Percentiles rank a stretch among this genome's conserved stretches.
Conservation (phyloP, 352 stramenopile species). For the Pythium vanterpoolii region DNA sequence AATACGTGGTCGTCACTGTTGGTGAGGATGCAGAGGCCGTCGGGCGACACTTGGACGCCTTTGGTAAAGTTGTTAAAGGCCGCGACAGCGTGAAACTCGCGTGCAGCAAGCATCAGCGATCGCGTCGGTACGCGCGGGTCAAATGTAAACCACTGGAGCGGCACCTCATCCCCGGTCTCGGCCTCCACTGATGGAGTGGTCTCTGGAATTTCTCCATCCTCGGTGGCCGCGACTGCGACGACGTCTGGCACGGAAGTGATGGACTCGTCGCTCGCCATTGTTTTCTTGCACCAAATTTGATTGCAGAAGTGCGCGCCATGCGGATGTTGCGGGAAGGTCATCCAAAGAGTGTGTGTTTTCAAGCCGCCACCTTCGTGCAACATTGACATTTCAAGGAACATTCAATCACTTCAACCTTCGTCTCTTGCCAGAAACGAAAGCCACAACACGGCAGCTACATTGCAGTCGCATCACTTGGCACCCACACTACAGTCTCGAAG, state of each 20-base stretch:
- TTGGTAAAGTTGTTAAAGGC: constrained; percentile 75
- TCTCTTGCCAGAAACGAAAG: too few species aligned
- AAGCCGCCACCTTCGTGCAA: too few species aligned
- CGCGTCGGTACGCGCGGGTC: not conserved
- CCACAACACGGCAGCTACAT: too few species aligned
- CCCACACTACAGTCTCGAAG: too few species aligned
- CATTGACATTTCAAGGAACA: too few species aligned
- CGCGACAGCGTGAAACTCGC: constrained; percentile 9
- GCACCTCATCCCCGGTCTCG: not conserved
- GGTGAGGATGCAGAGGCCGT: constrained; percentile 85
- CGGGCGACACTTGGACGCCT: constrained; percentile 67
- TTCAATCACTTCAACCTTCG: too few species aligned
- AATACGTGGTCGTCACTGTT: constrained; percentile 81
- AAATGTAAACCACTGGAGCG: constrained; percentile 15
- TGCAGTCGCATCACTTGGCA: too few species aligned
- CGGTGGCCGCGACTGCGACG: not conserved
- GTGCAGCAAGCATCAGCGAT: constrained; percentile 5
- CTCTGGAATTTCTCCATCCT: not conserved
- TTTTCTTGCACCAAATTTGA: not conserved
- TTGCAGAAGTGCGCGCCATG: too few species aligned
- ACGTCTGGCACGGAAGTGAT: not conserved
- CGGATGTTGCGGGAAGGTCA: too few species aligned
- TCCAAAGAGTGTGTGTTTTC: too few species aligned
- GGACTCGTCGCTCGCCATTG: not conserved
- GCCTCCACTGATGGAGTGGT: not conserved